Percentiles rank a stretch among this genome's conserved stretches.
These are phyloP conservation scores for Pichia sp. DNA, from an alignment of 1,139 yeast species.

Conservation along the genomic window DNA sequence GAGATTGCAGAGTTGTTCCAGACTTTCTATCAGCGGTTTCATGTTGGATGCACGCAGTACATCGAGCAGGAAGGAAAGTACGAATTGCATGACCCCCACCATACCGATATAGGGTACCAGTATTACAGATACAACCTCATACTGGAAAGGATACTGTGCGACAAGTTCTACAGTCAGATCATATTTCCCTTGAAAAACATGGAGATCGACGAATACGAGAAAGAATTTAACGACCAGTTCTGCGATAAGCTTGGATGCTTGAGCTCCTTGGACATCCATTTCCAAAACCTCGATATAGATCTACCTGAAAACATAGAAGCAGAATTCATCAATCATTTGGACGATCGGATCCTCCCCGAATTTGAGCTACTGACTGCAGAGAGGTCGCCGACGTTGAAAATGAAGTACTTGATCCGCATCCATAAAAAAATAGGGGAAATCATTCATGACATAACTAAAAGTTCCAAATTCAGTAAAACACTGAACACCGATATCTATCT, in stretches of 20 bases:
- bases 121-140: slow-evolving; percentile 34
- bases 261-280: slow-evolving; percentile 23
- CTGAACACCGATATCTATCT: slow-evolving; percentile 48
- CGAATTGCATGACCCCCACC: slow-evolving; percentile 27
- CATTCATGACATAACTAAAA: slow-evolving; percentile 33
- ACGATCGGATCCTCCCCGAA: slow-evolving; percentile 25
- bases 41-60: slow-evolving; percentile 26
- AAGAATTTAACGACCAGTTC: slow-evolving; percentile 25
- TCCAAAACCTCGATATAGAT: slow-evolving; percentile 29
- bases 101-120: slow-evolving; percentile 25
- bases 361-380: slow-evolving; percentile 33
- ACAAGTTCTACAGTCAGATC: slow-evolving; percentile 38
- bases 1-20: slow-evolving; percentile 53
- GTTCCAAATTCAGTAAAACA: slow-evolving; percentile 12
- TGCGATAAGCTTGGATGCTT: slow-evolving; percentile 27
- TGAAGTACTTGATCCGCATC: slow-evolving; percentile 36
- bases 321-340: slow-evolving; percentile 21
- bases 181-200: slow-evolving; percentile 32
- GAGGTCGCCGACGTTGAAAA: slow-evolving; percentile 39
- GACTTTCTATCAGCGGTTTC: slow-evolving; percentile 42
- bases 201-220: slow-evolving; percentile 29
- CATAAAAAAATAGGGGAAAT: slow-evolving; percentile 33
- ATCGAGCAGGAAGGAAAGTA: slow-evolving; percentile 24
- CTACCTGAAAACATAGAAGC: slow-evolving; percentile 24
- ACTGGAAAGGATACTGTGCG: slow-evolving; percentile 40